Evolutionary conservation across 176 grass and related monocot species (phyloP).

Genomic region (Lolium rigidum): DNA sequence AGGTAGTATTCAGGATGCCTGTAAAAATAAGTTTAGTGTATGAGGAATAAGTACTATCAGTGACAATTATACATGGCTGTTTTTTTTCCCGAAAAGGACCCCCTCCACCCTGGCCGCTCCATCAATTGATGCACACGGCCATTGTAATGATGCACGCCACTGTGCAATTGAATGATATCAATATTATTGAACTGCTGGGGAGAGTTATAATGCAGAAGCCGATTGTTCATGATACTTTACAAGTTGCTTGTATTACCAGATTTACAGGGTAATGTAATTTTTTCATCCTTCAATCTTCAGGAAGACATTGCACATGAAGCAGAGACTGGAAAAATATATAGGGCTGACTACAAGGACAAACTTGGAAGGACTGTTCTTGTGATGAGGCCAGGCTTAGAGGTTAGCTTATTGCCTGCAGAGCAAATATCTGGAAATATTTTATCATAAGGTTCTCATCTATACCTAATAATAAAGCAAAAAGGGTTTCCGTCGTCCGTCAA

Average conservation of each 20-base stretch:
- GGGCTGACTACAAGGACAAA: constrained; percentile 79
- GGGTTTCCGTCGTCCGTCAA: no score
- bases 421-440: constrained; percentile 24
- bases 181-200: background rate
- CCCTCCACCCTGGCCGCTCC: background rate
- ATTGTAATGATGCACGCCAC: background rate
- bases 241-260: constrained; percentile 11
- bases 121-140: background rate
- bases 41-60: background rate
- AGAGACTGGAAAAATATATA: constrained; percentile 83
- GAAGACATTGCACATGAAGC: constrained; percentile 76
- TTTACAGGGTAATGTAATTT: constrained; percentile 11
- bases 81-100: background rate
- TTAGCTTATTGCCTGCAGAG: constrained; percentile 6
- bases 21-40: background rate
- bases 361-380: constrained; percentile 86
- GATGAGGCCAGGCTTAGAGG: constrained; percentile 79
- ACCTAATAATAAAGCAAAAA: no score
- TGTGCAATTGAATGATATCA: background rate
- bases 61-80: background rate
- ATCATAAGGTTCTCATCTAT: background rate
- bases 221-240: background rate
- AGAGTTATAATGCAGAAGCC: background rate
- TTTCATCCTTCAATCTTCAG: constrained; percentile 45
- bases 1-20: background rate